Percentiles rank a stretch among this genome's conserved stretches.
Conservation (phyloP, 768 basidiomycete genomes). For the Tephrocybe sp. region DNA sequence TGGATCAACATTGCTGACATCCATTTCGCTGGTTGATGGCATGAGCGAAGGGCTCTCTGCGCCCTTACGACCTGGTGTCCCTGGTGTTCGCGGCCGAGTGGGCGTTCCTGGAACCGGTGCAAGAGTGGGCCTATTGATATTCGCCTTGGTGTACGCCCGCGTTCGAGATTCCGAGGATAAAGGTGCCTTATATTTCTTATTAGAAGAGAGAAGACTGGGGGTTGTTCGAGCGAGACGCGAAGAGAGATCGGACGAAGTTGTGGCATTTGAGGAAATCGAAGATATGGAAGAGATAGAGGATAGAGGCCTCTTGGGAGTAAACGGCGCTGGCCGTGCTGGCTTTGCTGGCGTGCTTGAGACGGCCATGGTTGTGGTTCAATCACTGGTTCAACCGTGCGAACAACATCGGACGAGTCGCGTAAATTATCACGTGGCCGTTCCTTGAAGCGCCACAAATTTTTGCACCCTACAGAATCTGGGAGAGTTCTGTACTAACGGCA, state of each 20-base stretch:
- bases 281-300: slow-evolving; percentile 26
- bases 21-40: slow-evolving; percentile 65
- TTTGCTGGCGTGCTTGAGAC: slow-evolving; percentile 34
- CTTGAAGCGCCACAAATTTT: not conserved
- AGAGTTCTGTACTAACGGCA: too few relatives aligned
- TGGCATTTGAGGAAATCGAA: slow-evolving; percentile 28
- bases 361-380: slow-evolving; percentile 12
- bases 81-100: slow-evolving; percentile 56
- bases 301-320: slow-evolving; percentile 56
- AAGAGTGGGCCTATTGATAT: slow-evolving; percentile 31
- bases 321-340: slow-evolving; percentile 41
- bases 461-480: too few relatives aligned
- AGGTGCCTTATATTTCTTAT: slow-evolving; percentile 70
- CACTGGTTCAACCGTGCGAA: slow-evolving; percentile 18
- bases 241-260: slow-evolving; percentile 23
- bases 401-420: slow-evolving; percentile 3
- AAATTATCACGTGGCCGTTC: slow-evolving; percentile 14
- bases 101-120: slow-evolving; percentile 56
- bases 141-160: slow-evolving; percentile 12
- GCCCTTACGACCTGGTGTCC: slow-evolving; percentile 44
- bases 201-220: slow-evolving; percentile 31
- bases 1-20: slow-evolving; percentile 68
- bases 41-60: slow-evolving; percentile 49
- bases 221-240: slow-evolving; percentile 31
- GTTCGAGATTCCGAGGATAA: slow-evolving; percentile 47